Conservation (phyloP, 1,284 basidiomycete genomes). For the Fomitopsis schrenkii region DNA sequence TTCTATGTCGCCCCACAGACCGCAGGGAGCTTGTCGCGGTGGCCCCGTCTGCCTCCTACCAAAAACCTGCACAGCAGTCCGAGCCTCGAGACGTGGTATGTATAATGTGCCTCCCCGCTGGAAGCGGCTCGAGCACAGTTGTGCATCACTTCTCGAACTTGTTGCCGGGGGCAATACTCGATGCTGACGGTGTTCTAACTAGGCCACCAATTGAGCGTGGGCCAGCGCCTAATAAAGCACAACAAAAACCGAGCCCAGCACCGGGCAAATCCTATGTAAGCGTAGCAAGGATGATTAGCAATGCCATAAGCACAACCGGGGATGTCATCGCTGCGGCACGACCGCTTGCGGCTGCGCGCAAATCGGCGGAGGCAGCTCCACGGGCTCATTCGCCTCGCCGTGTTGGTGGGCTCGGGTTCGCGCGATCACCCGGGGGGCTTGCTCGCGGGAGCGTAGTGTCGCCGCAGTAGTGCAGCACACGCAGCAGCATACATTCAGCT, state of each 20-base stretch:
- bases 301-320: too few species aligned
- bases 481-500: background rate
- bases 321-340: too few species aligned
- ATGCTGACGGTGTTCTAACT: background rate
- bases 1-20: too few species aligned
- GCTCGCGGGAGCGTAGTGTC: background rate
- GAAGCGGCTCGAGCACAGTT: too few species aligned
- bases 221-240: background rate
- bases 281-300: background rate
- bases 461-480: background rate
- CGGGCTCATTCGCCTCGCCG: background rate
- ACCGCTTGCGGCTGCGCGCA: background rate
- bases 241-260: background rate
- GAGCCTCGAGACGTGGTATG: too few species aligned
- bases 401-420: background rate
- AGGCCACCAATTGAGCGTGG: background rate
- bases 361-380: background rate
- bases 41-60: too few species aligned
- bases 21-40: too few species aligned
- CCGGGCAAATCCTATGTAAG: background rate
- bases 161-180: too few species aligned
- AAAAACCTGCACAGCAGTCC: too few species aligned
- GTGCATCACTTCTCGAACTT: too few species aligned
- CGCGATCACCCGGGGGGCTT: background rate
- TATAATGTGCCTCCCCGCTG: too few species aligned